Conservation (phyloP, 768 basidiomycete genomes). For the Pholiota conissans region DNA sequence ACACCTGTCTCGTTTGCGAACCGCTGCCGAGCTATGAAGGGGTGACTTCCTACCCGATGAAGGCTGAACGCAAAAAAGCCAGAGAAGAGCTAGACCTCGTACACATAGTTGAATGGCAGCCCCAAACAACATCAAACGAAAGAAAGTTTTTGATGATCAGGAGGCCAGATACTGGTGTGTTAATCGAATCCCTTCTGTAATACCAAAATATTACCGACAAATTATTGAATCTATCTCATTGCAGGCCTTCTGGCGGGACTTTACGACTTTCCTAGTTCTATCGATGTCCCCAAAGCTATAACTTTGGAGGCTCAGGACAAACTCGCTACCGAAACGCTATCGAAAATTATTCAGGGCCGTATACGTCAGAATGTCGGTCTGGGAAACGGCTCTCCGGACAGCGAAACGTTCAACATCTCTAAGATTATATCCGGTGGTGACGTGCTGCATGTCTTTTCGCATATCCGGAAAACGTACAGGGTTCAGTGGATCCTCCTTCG, state of each 20-base stretch:
- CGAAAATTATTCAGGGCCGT: constrained; percentile 30
- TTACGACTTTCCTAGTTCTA: constrained; percentile 78
- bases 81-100: constrained; percentile 85
- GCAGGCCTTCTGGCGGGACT: constrained; percentile 88
- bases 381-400: constrained; percentile 10
- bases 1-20: constrained; percentile 68
- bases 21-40: constrained; percentile 39
- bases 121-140: constrained; percentile 28
- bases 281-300: constrained; percentile 50
- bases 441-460: constrained; percentile 84
- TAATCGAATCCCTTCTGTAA: constrained; percentile 13
- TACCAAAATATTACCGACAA: background rate
- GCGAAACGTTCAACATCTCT: constrained; percentile 30
- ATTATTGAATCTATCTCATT: constrained; percentile 6
- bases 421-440: constrained; percentile 56
- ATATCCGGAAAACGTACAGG: constrained; percentile 85
- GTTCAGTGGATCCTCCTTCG: constrained; percentile 69
- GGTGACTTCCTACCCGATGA: constrained; percentile 89
- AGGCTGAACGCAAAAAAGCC: constrained; percentile 75
- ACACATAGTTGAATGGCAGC: constrained; percentile 81
- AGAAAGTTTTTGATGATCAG: constrained; percentile 77
- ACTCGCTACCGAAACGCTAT: constrained; percentile 40
- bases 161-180: constrained; percentile 84
- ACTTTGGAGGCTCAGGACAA: constrained; percentile 38
- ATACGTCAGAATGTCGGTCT: background rate